phyloP scores from a whole-genome alignment of 345 rosid genomes.

The Citrus trifoliata region DNA sequence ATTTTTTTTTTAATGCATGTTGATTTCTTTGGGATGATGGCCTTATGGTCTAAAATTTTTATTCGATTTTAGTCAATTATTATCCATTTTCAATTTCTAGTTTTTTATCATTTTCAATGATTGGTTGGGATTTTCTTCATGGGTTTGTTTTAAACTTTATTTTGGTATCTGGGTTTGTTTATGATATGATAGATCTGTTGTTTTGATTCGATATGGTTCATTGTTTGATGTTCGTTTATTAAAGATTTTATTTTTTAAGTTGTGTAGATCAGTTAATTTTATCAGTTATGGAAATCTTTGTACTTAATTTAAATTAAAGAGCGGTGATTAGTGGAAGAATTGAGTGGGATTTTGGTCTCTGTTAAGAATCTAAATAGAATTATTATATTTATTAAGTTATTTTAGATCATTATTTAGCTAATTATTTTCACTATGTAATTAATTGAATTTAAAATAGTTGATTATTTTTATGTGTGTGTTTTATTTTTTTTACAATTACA shows the following conservation, averaged over 20 bases:
- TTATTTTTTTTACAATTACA: too few species aligned
- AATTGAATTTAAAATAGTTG: neutral
- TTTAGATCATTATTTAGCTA: neutral
- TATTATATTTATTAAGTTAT: neutral
- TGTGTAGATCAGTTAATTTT: too few species aligned
- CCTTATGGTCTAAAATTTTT: slow-evolving; percentile 52
- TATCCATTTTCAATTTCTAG: neutral
- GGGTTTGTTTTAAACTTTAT: too few species aligned
- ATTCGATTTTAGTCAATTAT: neutral
- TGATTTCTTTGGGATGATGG: slow-evolving; percentile 80
- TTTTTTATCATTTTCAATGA: neutral
- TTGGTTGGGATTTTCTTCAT: neutral
- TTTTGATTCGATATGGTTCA: too few species aligned
- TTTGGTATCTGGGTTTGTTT: too few species aligned
- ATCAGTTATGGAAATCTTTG: too few species aligned
- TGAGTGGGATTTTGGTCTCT: neutral
- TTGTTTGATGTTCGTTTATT: too few species aligned
- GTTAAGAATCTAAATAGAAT: neutral
- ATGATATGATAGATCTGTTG: too few species aligned
- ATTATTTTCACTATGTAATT: neutral
- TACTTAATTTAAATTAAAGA: too few species aligned
- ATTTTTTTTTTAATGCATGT: too few species aligned
- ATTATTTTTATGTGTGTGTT: neutral
- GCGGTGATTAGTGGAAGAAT: too few species aligned
- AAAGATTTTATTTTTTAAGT: too few species aligned